Evolutionary conservation across 2,329 filamentous ascomycete species (phyloP), one percentile per base, ranked within the genome.

Genomic region (Pseudogymnoascus destructans): DNA sequence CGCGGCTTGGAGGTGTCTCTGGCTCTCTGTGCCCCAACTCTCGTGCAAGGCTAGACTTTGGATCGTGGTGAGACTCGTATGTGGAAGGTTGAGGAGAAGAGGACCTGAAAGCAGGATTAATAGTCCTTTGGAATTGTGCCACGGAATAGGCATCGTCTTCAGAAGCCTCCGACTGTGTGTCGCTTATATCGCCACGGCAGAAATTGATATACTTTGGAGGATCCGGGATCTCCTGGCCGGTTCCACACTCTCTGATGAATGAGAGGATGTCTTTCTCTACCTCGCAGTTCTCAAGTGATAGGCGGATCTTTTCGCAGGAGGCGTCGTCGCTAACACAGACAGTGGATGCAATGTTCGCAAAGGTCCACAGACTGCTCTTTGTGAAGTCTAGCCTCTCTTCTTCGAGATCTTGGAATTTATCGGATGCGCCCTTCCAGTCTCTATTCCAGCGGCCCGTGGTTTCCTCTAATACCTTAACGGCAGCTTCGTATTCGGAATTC

Each of bases 141-240:
- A 98, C 89, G 0, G 90, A 95, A 69, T 95, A 98, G 65, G 80
- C 84, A 3, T 91, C 89, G 63, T 95, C 91, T 19, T 95, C 90
- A 0, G 88, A 92, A 9, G 80, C 77, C 62, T 93, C 89, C 1
- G 92, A 96, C 64, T 84, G 82, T 35, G 81, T 84, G 65, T 98
- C 93, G 58, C 84, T 78, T 49, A 85, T 73, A 69, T 95, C 91
- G 13, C 92, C 93, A 9, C 93, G 86, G 70, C 89, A 95, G 71
- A 97, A 98, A 75, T 98, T 96, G 81, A 98, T 96, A 71, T 96
- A 98, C 71, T 90, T 96, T 42, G 93, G 93, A 21, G 93, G 83
- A 70, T 96, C 93, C 1, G 93, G 95, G 52, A 98, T 98, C 70
- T 98, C 95, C 71, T 97, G 92, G 4, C 93, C 91, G 2, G 93